phyloP scores from a whole-genome alignment of 2,329 filamentous ascomycete species.

The Lasiodiplodia gonubiensis region DNA sequence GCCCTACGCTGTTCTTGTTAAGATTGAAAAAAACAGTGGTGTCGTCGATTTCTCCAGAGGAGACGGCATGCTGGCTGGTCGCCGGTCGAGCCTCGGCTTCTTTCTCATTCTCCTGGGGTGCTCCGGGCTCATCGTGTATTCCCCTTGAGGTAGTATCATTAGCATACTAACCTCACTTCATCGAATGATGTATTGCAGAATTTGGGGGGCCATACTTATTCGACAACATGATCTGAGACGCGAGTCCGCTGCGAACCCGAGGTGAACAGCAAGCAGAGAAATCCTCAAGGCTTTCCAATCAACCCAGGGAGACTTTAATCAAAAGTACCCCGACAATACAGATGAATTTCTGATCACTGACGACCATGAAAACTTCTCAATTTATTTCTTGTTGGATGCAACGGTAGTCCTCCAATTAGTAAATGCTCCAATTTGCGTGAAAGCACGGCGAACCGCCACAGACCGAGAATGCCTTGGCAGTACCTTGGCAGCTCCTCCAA shows the following conservation, averaged over 20 bases:
- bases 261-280: neutral
- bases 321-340: neutral
- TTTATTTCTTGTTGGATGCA: neutral
- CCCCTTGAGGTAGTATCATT: neutral
- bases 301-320: accelerated
- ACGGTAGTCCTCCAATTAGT: neutral
- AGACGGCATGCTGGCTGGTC: neutral
- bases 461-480: neutral
- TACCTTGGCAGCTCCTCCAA: neutral
- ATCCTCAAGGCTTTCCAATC: neutral
- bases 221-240: neutral
- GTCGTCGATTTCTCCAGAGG: neutral
- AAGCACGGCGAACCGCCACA: neutral
- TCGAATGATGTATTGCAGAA: accelerated
- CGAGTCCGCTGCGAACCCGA: no score
- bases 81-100: neutral
- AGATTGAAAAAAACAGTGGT: neutral
- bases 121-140: neutral
- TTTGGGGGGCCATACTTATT: neutral
- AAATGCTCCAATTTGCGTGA: neutral
- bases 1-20: neutral
- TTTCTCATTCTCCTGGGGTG: neutral
- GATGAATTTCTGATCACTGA: neutral
- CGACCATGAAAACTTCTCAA: neutral
- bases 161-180: neutral